Conservation (phyloP, 805 yeast species). For the Cyberlindnera xylosilytica region DNA sequence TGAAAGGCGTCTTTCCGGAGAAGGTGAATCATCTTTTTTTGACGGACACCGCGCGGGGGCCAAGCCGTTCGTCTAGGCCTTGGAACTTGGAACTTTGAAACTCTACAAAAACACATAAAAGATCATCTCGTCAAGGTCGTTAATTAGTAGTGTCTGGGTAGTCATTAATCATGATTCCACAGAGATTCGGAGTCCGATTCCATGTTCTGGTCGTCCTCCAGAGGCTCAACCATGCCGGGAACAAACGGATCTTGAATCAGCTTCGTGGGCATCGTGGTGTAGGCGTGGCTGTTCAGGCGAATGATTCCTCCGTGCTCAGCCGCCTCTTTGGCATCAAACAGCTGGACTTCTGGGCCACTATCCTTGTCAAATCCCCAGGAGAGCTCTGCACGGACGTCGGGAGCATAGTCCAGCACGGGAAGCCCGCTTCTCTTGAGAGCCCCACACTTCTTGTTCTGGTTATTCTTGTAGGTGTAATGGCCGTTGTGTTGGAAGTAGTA, state of each 20-base stretch:
- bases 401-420: background rate
- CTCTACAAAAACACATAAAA: too few species aligned
- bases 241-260: background rate
- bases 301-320: background rate
- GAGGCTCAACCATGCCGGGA: too few species aligned
- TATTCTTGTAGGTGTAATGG: too few species aligned
- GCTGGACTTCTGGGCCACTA: background rate
- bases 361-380: background rate
- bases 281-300: background rate
- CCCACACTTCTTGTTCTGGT: too few species aligned
- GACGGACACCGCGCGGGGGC: background rate
- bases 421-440: too few species aligned
- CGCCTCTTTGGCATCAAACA: background rate
- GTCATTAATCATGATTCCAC: too few species aligned
- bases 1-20: background rate
- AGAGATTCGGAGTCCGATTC: too few species aligned
- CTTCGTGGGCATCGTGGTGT: background rate
- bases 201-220: too few species aligned
- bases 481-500: too few species aligned
- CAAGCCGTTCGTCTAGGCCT: background rate
- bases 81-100: too few species aligned
- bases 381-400: background rate
- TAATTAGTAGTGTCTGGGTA: too few species aligned
- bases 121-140: too few species aligned
- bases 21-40: background rate